Evolutionary conservation across 1,284 basidiomycete species (phyloP).

Genomic region (Pseudozyma sp.): DNA sequence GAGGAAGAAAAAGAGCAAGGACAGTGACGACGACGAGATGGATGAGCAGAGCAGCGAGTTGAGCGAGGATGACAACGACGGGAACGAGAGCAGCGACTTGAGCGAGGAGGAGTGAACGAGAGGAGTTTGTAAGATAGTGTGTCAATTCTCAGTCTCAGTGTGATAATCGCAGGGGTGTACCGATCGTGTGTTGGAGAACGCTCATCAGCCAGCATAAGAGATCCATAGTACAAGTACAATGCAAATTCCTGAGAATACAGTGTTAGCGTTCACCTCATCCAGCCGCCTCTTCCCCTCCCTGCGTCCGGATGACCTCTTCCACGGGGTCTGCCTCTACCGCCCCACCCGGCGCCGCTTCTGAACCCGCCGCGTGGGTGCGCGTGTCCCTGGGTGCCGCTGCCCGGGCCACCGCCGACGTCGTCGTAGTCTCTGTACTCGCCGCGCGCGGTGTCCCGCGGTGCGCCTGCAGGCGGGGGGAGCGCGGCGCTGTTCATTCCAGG

Average conservation of each 20-base stretch:
- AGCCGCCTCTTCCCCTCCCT: constrained; percentile 21
- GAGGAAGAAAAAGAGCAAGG: constrained; percentile 12
- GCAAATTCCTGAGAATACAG: too few relatives aligned
- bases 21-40: constrained; percentile 16
- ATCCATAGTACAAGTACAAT: too few relatives aligned
- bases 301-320: constrained; percentile 1
- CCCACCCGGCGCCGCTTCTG: constrained; percentile 10
- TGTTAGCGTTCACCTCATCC: constrained; percentile 14
- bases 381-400: neutral
- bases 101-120: constrained; percentile 21
- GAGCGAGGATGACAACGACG: constrained; percentile 21
- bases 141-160: too few relatives aligned
- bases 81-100: constrained; percentile 21
- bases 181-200: too few relatives aligned
- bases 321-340: constrained; percentile 6
- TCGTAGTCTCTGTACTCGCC: constrained; percentile 23
- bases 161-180: too few relatives aligned
- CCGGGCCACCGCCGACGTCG: constrained; percentile 2
- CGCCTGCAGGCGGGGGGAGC: neutral
- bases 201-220: too few relatives aligned
- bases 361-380: constrained; percentile 11
- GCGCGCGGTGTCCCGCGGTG: neutral
- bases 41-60: constrained; percentile 19
- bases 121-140: neutral
- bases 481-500: neutral